A percentile compares a stretch with the other conserved stretches of the same genome.
phyloP scores from a whole-genome alignment of 2,329 filamentous ascomycete genomes.

The Fusarium sp. region DNA sequence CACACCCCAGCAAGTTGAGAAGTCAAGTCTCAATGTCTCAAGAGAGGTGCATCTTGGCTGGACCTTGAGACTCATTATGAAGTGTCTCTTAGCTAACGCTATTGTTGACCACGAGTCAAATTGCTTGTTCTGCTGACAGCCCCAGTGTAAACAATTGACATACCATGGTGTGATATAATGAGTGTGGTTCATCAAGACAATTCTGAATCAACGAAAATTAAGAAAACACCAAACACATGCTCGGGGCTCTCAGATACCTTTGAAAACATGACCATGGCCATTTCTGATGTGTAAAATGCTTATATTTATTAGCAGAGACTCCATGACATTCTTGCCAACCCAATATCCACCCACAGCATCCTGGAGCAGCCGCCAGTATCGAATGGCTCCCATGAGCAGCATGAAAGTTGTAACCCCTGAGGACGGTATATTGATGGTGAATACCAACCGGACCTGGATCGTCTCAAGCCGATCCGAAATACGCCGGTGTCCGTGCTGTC shows the following conservation, averaged over 20 bases:
- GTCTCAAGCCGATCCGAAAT: slow-evolving; percentile 17
- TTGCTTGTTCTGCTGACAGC: neutral
- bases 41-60: neutral
- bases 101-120: neutral
- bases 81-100: neutral
- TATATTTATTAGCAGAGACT: neutral
- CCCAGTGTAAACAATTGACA: neutral
- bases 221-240: neutral
- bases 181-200: neutral
- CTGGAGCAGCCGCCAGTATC: slow-evolving; percentile 13
- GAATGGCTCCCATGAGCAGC: slow-evolving; percentile 12
- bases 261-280: neutral
- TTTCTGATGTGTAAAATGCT: neutral
- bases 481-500: slow-evolving; percentile 19
- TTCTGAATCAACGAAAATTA: neutral
- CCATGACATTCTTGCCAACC: neutral
- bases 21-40: neutral
- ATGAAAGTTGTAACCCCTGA: slow-evolving; percentile 7
- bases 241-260: neutral
- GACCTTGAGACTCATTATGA: neutral
- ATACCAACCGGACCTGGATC: neutral
- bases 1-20: neutral
- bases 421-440: neutral
- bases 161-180: neutral
- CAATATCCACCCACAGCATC: slow-evolving; percentile 2